Conservation (phyloP, 2,329 filamentous ascomycete genomes). For the Fusarium citri region DNA sequence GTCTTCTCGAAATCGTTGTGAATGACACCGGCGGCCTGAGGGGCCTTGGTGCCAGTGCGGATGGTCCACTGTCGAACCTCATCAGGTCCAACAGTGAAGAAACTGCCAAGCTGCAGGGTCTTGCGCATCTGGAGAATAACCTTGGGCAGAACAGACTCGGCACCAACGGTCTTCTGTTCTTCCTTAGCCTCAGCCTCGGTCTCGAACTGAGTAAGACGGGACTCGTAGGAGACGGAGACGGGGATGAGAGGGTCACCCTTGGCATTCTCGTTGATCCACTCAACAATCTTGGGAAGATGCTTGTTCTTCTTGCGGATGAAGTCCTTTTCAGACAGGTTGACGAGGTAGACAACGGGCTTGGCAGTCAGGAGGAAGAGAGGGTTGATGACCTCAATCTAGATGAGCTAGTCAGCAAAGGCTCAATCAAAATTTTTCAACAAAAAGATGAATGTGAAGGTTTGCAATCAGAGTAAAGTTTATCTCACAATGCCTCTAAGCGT, state of each 20-base stretch:
- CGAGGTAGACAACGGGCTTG: constrained; percentile 96
- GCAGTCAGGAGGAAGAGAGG: constrained; percentile 93
- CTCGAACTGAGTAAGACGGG: constrained; percentile 85
- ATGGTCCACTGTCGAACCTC: constrained; percentile 99
- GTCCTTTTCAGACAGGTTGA: constrained; percentile 97
- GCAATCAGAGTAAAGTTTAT: constrained; percentile 80
- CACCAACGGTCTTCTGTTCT: constrained; percentile 89
- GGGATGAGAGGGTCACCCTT: constrained; percentile 91
- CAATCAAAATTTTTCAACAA: constrained; percentile 1
- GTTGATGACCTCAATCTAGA: constrained; percentile 95
- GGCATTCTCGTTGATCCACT: constrained; percentile 95
- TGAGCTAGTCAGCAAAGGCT: constrained; percentile 42
- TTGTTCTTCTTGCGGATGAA: constrained; percentile 99
- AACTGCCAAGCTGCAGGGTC: constrained; percentile 87
- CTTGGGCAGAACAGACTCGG: constrained; percentile 92
- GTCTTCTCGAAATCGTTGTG: constrained; percentile 99
- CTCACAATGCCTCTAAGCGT: constrained; percentile 86
- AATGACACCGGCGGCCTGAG: constrained; percentile 96
- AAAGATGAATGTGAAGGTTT: constrained; percentile 24
- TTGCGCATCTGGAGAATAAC: constrained; percentile 93
- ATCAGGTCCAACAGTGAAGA: constrained; percentile 96
- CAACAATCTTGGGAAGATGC: constrained; percentile 90
- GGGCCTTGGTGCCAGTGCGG: constrained; percentile 95
- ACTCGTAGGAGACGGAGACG: constrained; percentile 92
- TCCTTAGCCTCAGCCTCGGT: constrained; percentile 80